A percentile compares a stretch with the other conserved stretches of the same genome.
Conservation (phyloP, 2,329 filamentous ascomycete species). For the Aspergillus sp. region DNA sequence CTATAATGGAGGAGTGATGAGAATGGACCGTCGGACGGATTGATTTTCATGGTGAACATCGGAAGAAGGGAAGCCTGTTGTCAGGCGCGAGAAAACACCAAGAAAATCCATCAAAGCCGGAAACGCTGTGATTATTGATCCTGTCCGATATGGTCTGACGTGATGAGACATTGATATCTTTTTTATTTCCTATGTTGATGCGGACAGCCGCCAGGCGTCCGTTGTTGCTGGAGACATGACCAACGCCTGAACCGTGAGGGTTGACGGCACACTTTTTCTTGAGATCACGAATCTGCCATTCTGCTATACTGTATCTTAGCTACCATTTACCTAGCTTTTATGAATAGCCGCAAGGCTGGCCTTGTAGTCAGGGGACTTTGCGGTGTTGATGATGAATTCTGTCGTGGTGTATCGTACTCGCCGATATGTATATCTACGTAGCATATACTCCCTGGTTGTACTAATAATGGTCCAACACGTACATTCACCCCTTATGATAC, state of each 20-base stretch:
- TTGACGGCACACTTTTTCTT: slow-evolving; percentile 18
- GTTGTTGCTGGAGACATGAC: slow-evolving; percentile 11
- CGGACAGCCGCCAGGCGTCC: slow-evolving; percentile 14
- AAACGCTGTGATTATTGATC: slow-evolving; percentile 24
- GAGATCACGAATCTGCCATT: slow-evolving; percentile 36
- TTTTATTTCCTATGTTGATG: slow-evolving; percentile 17
- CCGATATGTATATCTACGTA: no score
- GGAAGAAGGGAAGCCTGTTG: not conserved
- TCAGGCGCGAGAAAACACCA: slow-evolving; percentile 4
- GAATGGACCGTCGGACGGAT: slow-evolving; percentile 20
- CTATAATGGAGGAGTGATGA: slow-evolving; percentile 10
- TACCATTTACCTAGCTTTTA: slow-evolving; percentile 36
- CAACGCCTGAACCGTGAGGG: slow-evolving; percentile 21
- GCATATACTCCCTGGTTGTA: no score
- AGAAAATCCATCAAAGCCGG: slow-evolving; percentile 13
- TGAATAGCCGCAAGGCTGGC: slow-evolving; percentile 32
- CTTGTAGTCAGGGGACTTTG: slow-evolving; percentile 16
- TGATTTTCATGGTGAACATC: not conserved
- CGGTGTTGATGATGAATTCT: not conserved
- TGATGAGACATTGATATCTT: slow-evolving; percentile 19
- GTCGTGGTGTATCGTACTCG: no score
- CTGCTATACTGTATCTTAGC: slow-evolving; percentile 42
- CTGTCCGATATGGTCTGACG: slow-evolving; percentile 23
- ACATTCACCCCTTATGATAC: no score
- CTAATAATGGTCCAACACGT: no score